Conservation (phyloP, 2,329 filamentous ascomycete genomes). For the Rutstroemia sydowiana region DNA sequence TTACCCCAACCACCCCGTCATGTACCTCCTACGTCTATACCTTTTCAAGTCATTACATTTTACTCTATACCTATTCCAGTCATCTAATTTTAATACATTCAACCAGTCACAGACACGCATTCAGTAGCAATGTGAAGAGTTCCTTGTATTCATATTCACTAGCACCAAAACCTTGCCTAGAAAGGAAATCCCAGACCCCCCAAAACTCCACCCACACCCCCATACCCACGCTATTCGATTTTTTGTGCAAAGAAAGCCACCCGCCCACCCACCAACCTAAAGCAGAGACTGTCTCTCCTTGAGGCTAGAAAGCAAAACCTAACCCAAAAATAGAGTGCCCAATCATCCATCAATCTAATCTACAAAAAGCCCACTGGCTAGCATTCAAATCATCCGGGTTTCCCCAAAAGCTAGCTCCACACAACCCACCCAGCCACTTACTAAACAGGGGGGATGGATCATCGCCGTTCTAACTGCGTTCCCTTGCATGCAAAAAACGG, state of each 20-base stretch:
- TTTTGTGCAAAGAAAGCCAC: neutral
- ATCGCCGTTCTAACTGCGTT: neutral
- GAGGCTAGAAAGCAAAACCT: neutral
- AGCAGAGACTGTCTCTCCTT: neutral
- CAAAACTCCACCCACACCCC: neutral
- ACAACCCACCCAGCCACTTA: no score
- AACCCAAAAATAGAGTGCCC: constrained; percentile 6
- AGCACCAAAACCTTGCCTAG: neutral
- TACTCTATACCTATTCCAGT: constrained; percentile 1
- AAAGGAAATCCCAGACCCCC: neutral
- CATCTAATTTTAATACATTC: neutral
- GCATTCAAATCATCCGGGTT: neutral
- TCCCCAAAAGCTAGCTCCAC: neutral
- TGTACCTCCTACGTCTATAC: neutral
- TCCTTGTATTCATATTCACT: neutral
- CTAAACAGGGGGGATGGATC: no score
- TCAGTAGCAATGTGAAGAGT: neutral
- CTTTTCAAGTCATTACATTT: neutral
- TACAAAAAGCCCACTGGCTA: neutral
- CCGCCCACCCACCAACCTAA: neutral
- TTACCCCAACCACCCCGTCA: neutral
- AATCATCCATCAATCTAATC: constrained; percentile 3
- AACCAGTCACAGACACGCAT: neutral
- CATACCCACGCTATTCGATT: constrained; percentile 3
- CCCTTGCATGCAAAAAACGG: constrained; percentile 6